phyloP scores from a whole-genome alignment of 352 stramenopile genomes.

The Phytopythium cucurbitacearum region DNA sequence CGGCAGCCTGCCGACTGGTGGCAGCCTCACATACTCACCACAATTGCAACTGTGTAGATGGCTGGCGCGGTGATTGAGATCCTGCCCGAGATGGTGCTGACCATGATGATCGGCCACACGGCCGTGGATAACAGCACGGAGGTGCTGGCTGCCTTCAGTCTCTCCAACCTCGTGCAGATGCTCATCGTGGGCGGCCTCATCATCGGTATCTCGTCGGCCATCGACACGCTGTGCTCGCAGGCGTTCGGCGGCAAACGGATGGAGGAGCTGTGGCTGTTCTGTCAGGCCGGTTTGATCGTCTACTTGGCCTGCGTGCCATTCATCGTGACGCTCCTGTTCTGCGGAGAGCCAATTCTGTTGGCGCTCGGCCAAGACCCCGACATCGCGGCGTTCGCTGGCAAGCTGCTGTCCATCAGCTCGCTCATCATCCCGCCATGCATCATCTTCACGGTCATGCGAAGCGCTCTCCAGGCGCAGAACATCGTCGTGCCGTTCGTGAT shows the following conservation, averaged over 20 bases:
- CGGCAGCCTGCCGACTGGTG: too few species aligned
- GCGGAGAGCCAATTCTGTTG: conserved; percentile 39
- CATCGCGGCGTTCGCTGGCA: conserved; percentile 36
- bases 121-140: conserved; percentile 39
- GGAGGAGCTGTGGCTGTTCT: conserved; percentile 59
- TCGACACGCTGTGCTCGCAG: conserved; percentile 66
- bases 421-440: conserved; percentile 37
- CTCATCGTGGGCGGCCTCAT: conserved; percentile 43
- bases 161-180: conserved; percentile 47
- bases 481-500: conserved; percentile 52
- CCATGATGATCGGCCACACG: conserved; percentile 62
- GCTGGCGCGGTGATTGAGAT: conserved; percentile 42
- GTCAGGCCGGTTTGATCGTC: conserved; percentile 49
- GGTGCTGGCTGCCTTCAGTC: conserved; percentile 52
- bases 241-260: conserved; percentile 55
- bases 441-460: conserved; percentile 47
- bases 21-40: too few species aligned
- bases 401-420: conserved; percentile 32
- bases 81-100: conserved; percentile 36
- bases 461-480: conserved; percentile 57
- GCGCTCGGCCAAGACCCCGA: conserved; percentile 45
- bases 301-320: conserved; percentile 35
- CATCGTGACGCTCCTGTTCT: conserved; percentile 30
- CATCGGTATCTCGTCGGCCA: conserved; percentile 45
- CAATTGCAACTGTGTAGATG: conserved; percentile 17